Evolutionary conservation across 768 basidiomycete species (phyloP).

Genomic region (Antrodiella citrinella): DNA sequence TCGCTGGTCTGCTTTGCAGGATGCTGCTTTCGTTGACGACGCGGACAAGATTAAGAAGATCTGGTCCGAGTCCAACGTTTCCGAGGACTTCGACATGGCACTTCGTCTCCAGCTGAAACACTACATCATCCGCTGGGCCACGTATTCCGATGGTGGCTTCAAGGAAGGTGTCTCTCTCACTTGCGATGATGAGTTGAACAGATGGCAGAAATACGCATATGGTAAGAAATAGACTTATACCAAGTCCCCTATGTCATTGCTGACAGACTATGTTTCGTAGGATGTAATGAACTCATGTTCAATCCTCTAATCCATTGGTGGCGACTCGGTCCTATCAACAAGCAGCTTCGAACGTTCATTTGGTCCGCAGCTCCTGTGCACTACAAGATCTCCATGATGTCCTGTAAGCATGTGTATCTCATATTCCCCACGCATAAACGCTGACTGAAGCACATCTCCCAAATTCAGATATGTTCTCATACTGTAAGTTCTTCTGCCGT

Average conservation of each 20-base stretch:
- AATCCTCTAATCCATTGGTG: conserved; percentile 77
- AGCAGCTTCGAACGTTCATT: conserved; percentile 66
- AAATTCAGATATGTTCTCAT: conserved; percentile 37
- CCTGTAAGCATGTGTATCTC: conserved; percentile 37
- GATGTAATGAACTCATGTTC: conserved; percentile 76
- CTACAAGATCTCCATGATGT: conserved; percentile 76
- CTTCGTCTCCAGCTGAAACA: conserved; percentile 56
- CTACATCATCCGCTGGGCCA: conserved; percentile 79
- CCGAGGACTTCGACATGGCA: conserved; percentile 82
- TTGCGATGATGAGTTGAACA: conserved; percentile 82
- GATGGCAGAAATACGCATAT: conserved; percentile 89
- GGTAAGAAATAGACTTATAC: conserved; percentile 31
- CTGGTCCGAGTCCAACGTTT: conserved; percentile 78
- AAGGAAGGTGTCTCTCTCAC: conserved; percentile 90
- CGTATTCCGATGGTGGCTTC: conserved; percentile 79
- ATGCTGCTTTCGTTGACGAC: conserved; percentile 67
- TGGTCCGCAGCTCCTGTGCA: conserved; percentile 75
- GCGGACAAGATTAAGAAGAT: conserved; percentile 61
- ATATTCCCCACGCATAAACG: neutral
- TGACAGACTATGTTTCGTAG: conserved; percentile 20
- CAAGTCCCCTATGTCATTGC: neutral
- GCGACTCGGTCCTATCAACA: conserved; percentile 73
- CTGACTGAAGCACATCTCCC: neutral
- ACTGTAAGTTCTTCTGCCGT: conserved; percentile 22
- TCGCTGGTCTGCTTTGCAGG: conserved; percentile 83